Conservation (phyloP, 768 basidiomycete genomes). For the Solioccasus polychromus region DNA sequence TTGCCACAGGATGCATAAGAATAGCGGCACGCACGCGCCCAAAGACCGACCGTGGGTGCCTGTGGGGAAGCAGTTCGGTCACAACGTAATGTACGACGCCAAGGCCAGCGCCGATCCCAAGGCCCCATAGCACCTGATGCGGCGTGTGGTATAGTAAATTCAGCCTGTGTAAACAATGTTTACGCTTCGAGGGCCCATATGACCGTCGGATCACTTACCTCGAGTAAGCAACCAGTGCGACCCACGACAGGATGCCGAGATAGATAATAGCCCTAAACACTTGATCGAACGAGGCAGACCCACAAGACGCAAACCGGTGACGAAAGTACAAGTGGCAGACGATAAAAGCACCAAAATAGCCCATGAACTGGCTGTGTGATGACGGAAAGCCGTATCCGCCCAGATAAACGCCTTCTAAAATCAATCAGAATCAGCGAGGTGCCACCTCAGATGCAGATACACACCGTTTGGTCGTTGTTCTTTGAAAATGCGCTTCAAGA, state of each 20-base stretch:
- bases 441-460: conserved; percentile 13
- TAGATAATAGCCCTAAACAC: conserved; percentile 49
- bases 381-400: conserved; percentile 86
- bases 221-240: conserved; percentile 71
- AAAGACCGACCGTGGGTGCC: conserved; percentile 50
- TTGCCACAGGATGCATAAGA: conserved; percentile 54
- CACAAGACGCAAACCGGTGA: conserved; percentile 60
- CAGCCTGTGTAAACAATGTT: conserved; percentile 40
- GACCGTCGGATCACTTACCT: conserved; percentile 44
- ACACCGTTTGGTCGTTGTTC: conserved; percentile 66
- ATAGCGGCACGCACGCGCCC: conserved; percentile 48
- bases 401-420: conserved; percentile 20
- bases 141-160: conserved; percentile 71
- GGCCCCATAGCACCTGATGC: conserved; percentile 75
- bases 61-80: conserved; percentile 56
- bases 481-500: conserved; percentile 65
- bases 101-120: conserved; percentile 56
- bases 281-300: conserved; percentile 48
- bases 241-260: conserved; percentile 51
- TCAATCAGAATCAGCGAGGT: background rate
- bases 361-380: conserved; percentile 90
- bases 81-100: conserved; percentile 55
- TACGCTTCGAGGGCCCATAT: background rate
- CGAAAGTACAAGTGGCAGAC: conserved; percentile 69
- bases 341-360: conserved; percentile 77